Conservation (phyloP, 1,139 yeast genomes). For the Magnusiomyces sp. region DNA sequence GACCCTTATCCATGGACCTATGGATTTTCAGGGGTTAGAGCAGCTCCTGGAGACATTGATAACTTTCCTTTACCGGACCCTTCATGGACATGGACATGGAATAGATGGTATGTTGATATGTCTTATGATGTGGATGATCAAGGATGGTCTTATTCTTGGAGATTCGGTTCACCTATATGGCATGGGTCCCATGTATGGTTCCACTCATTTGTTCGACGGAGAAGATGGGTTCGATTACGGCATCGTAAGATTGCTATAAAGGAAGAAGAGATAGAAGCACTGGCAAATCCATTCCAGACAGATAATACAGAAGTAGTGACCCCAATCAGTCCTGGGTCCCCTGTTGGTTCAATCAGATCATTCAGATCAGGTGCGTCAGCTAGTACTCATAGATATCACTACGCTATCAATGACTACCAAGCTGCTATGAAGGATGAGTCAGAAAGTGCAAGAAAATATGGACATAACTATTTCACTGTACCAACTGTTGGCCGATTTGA, state of each 20-base stretch:
- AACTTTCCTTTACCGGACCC: slow-evolving; percentile 57
- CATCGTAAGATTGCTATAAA: neutral
- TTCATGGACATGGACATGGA: slow-evolving; percentile 68
- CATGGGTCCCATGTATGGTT: slow-evolving; percentile 34
- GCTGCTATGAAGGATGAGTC: slow-evolving; percentile 1
- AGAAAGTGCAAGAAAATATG: slow-evolving; percentile 7
- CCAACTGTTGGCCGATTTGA: slow-evolving; percentile 10
- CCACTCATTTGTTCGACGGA: slow-evolving; percentile 35
- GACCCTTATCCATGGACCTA: slow-evolving; percentile 45
- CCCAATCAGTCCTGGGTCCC: neutral
- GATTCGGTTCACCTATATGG: slow-evolving; percentile 33
- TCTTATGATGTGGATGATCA: slow-evolving; percentile 63
- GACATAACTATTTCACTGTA: slow-evolving; percentile 7
- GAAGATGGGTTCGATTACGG: slow-evolving; percentile 36
- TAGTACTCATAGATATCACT: neutral
- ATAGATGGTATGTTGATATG: slow-evolving; percentile 66
- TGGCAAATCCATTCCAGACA: neutral
- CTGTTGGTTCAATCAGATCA: neutral
- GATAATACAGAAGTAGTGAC: neutral
- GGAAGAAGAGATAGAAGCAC: neutral
- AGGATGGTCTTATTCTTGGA: slow-evolving; percentile 61
- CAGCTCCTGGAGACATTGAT: slow-evolving; percentile 33
- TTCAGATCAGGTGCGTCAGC: neutral
- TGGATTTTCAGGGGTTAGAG: slow-evolving; percentile 16
- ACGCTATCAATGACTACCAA: slow-evolving; percentile 1